A percentile compares a stretch with the other conserved stretches of the same genome.
Conservation (phyloP, 2,329 filamentous ascomycete genomes). For the Monilinia fructicola region DNA sequence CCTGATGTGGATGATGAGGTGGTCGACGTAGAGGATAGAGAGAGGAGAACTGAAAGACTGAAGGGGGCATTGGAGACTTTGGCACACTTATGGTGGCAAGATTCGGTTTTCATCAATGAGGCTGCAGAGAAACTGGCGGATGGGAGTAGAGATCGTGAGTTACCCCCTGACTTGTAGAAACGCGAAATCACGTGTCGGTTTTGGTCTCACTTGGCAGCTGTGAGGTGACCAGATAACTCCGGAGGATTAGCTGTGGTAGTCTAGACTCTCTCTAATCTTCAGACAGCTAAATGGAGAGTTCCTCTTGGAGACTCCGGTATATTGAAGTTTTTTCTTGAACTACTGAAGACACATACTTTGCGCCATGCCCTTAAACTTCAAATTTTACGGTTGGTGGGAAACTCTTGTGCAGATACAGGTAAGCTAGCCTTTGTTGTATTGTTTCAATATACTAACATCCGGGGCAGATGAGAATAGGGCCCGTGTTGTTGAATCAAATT, state of each 20-base stretch:
- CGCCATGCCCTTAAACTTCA: conserved; percentile 49
- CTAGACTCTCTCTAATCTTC: not conserved
- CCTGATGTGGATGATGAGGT: conserved; percentile 28
- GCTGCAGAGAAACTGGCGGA: conserved; percentile 55
- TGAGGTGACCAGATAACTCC: not conserved
- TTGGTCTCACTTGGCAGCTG: conserved; percentile 7
- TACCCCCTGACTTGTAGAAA: conserved; percentile 9
- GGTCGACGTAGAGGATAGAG: conserved; percentile 38
- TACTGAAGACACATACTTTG: conserved; percentile 42
- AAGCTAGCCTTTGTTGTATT: conserved; percentile 24
- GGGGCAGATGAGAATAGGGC: conserved; percentile 57
- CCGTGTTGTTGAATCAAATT: conserved; percentile 51
- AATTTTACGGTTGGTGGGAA: conserved; percentile 57
- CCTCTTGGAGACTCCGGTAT: conserved; percentile 59
- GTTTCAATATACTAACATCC: conserved; percentile 17
- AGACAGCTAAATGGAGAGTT: conserved; percentile 54
- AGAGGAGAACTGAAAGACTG: conserved; percentile 35
- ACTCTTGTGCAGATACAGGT: conserved; percentile 63
- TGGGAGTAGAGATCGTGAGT: conserved; percentile 55
- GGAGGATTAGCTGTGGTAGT: not conserved
- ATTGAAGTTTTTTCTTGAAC: conserved; percentile 54
- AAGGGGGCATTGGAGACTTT: conserved; percentile 31
- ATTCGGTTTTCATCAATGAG: conserved; percentile 46
- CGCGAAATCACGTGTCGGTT: not conserved
- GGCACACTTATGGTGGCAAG: conserved; percentile 45